Conservation (phyloP, 768 basidiomycete species). For the Kwoniella botswanensis region DNA sequence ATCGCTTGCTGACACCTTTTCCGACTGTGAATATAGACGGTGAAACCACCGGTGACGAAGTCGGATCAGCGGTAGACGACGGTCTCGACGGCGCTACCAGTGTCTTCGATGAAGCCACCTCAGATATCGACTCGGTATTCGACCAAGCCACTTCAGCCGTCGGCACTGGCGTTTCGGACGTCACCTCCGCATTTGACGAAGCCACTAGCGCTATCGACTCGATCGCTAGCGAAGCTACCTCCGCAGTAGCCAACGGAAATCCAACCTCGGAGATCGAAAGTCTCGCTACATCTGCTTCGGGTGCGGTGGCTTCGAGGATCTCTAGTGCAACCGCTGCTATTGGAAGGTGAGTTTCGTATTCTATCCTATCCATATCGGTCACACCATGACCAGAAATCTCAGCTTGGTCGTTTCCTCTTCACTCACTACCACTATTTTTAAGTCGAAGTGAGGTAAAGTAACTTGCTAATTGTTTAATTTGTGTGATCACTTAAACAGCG, state of each 20-base stretch:
- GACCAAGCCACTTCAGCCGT: conserved; percentile 14
- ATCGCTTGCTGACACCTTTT: too few species aligned
- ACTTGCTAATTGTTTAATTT: too few species aligned
- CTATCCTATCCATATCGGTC: background rate
- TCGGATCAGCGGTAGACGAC: conserved; percentile 20
- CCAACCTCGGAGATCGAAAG: background rate
- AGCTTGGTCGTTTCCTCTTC: too few species aligned
- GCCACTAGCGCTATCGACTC: conserved; percentile 12
- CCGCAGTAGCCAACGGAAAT: background rate
- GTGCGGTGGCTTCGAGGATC: background rate
- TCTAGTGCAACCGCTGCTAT: conserved; percentile 17
- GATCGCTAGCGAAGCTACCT: background rate
- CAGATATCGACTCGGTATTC: conserved; percentile 16
- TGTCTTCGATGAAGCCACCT: conserved; percentile 23
- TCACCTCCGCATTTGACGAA: background rate
- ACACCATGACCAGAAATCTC: background rate
- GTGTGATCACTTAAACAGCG: background rate
- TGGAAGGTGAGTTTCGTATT: conserved; percentile 3
- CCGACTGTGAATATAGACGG: background rate
- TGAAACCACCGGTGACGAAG: conserved; percentile 12
- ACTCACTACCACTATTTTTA: too few species aligned
- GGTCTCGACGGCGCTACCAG: conserved; percentile 22
- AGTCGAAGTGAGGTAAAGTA: too few species aligned
- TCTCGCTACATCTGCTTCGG: conserved; percentile 13
- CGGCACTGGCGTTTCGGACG: background rate